Evolutionary conservation across 805 yeast species (phyloP).

Genomic region (Komagataella populi): DNA sequence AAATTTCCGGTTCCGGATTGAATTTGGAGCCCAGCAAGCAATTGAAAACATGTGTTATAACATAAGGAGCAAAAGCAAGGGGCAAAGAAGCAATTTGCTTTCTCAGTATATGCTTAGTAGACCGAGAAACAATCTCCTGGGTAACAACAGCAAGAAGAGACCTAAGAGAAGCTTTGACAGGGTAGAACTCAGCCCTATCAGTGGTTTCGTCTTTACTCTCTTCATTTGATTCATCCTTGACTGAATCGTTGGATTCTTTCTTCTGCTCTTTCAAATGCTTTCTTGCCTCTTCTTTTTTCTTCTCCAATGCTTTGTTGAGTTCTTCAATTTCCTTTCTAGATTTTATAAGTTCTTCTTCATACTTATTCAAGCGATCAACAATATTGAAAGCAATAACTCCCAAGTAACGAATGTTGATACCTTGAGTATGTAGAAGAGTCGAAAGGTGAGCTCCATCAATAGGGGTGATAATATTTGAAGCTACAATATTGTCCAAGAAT

Average conservation of each 20-base stretch:
- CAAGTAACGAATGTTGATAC: slow-evolving; percentile 82
- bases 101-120: slow-evolving; percentile 63
- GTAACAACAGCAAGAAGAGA: slow-evolving; percentile 33
- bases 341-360: background rate
- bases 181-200: slow-evolving; percentile 25
- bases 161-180: slow-evolving; percentile 26
- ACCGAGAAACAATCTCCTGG: slow-evolving; percentile 71
- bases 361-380: slow-evolving; percentile 6
- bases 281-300: slow-evolving; percentile 11
- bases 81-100: slow-evolving; percentile 31
- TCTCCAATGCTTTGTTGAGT: slow-evolving; percentile 8
- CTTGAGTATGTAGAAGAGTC: slow-evolving; percentile 55
- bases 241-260: slow-evolving; percentile 11
- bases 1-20: slow-evolving; percentile 25
- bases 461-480: slow-evolving; percentile 43
- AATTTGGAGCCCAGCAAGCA: slow-evolving; percentile 43
- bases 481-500: slow-evolving; percentile 40
- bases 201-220: slow-evolving; percentile 19
- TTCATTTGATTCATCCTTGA: slow-evolving; percentile 12
- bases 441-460: slow-evolving; percentile 72
- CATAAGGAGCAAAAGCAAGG: slow-evolving; percentile 36
- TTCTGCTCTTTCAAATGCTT: slow-evolving; percentile 11
- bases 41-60: slow-evolving; percentile 62
- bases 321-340: slow-evolving; percentile 10
- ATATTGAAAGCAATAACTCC: slow-evolving; percentile 41